Base-by-base conservation (phyloP, 75 land plant genomes). In the Adiantum capillusveneris region DNA sequence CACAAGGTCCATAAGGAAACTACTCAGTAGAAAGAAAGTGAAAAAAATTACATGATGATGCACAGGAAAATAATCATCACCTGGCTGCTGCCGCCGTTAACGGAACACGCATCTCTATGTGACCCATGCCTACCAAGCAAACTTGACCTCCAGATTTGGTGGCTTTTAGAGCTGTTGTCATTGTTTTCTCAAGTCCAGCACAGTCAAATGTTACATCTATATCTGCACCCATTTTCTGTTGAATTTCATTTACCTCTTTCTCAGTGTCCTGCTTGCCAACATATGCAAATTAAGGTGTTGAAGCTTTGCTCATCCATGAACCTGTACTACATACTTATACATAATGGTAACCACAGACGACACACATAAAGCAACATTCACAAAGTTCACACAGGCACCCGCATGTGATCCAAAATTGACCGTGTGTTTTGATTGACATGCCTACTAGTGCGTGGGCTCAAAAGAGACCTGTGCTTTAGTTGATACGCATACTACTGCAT, bases 61-160 rank as follows among this genome's bases (percentile, higher is more conserved):
- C 6, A 17, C n/a, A n/a, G 49, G 2, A 17, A n/a, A 17, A 46
- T 46, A 46, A 20, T 21, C 6, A 44, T 6, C 60, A 83, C 90
- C 88, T 82, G 29, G 83, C 81, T 70, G 88, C 83, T 59, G 97
- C 94, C 2, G 80, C 68, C 54, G 86, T 71, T 11, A 92, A 81
- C 3, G 97, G 94, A 11, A 88, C 73, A 13, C 73, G 80, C 84
- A 92, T 81, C 65, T 85, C 80, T 44, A 21, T 44, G 29, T 88
- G 90, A 18, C 97, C 85, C 86, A 83, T 79, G 14, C 97, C 97
- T 0, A 92, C 75, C 11, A 92, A 80, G 73, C 94, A 92, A 0
- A 92, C 97, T 57, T 81, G 77, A 29, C 97, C 97, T 13, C 95
- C 97, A 20, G 89, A 1, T 28, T 69, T 31, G 13, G 89, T 88